Percentiles rank a stretch among this genome's conserved stretches.
These are phyloP conservation scores for Citrus sinensis DNA, from an alignment of 345 rosid genomes.

Conservation along the genomic window DVS_A1.0 CM039167.1:20758501-20759000, in stretches of 20 bases:
- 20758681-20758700: background rate
- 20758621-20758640: background rate
- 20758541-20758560: background rate
- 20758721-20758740: background rate
- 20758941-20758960: slow-evolving; percentile 22
- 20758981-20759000: background rate
- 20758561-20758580: background rate
- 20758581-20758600: background rate
- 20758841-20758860: slow-evolving; percentile 51
- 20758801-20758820: slow-evolving; percentile 92
- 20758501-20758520: background rate
- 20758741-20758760: slow-evolving; percentile 4
- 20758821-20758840: slow-evolving; percentile 64
- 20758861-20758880: slow-evolving; percentile 82
- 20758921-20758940: slow-evolving; percentile 4
- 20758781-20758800: slow-evolving; percentile 75
- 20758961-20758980: slow-evolving; percentile 16
- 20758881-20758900: slow-evolving; percentile 28
- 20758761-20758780: slow-evolving; percentile 69
- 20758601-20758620: background rate
- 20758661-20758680: background rate
- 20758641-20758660: background rate
- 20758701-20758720: background rate
- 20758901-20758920: background rate
- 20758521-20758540: background rate